phyloP scores from a whole-genome alignment of 371 early-diverging fungal species.

The Mortierella sp. region DNA sequence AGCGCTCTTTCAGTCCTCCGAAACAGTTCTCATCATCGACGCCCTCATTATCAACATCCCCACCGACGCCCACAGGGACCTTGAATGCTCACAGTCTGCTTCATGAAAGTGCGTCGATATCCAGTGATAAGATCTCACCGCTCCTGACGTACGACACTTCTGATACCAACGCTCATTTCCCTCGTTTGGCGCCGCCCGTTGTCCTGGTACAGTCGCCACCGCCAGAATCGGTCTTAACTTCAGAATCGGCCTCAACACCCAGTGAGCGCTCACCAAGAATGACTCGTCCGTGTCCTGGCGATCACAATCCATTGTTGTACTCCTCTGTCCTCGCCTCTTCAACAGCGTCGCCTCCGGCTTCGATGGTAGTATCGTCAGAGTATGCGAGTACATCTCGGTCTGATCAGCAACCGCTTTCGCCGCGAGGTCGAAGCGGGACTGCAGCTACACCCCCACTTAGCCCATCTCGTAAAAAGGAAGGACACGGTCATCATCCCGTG shows the following conservation, averaged over 20 bases:
- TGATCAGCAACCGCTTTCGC: constrained; percentile 25
- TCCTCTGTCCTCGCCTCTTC: constrained; percentile 48
- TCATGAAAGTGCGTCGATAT: constrained; percentile 13
- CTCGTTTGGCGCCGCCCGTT: constrained; percentile 41
- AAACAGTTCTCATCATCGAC: constrained; percentile 7
- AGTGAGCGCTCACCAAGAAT: constrained; percentile 5
- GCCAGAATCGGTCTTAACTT: constrained; percentile 12
- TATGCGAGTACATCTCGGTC: constrained; percentile 17
- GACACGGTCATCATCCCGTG: constrained; percentile 6
- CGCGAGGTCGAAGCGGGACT: constrained; percentile 10
- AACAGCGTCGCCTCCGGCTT: constrained; percentile 14
- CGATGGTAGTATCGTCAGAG: constrained; percentile 28
- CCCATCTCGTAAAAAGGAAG: constrained; percentile 45
- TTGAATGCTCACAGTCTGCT: constrained; percentile 22
- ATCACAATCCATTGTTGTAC: constrained; percentile 22
- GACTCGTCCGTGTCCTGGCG: constrained; percentile 4
- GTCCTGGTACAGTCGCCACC: constrained; percentile 47
- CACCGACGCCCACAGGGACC: constrained; percentile 26
- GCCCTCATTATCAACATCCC: constrained; percentile 16
- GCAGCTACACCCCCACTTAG: constrained; percentile 52
- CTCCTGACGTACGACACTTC: not conserved
- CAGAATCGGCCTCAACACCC: constrained; percentile 8
- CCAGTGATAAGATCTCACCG: not conserved
- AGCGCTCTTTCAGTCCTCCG: constrained; percentile 42
- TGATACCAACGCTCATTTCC: constrained; percentile 20